Percentiles rank a stretch among this genome's conserved stretches.
phyloP scores from a whole-genome alignment of 2,329 filamentous ascomycete genomes.

The Lasiodiplodia hormozganensis region DNA sequence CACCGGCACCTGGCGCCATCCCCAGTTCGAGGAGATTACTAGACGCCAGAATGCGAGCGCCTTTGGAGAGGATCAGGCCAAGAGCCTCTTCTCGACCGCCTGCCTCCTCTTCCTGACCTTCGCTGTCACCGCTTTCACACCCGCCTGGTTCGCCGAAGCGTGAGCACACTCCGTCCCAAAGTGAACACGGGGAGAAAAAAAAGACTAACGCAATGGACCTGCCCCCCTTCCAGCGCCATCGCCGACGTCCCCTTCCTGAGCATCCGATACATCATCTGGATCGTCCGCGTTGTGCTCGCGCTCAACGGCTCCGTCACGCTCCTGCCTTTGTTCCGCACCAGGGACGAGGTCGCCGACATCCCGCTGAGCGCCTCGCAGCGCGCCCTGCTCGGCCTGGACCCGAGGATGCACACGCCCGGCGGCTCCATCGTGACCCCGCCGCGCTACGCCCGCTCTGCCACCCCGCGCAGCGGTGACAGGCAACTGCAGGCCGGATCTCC shows the following conservation, averaged over 20 bases:
- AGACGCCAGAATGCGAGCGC: constrained; percentile 77
- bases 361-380: constrained; percentile 90
- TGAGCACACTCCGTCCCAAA: constrained; percentile 1
- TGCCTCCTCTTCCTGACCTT: constrained; percentile 60
- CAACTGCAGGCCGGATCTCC: constrained; percentile 53
- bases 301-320: constrained; percentile 74
- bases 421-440: constrained; percentile 83
- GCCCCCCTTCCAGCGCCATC: constrained; percentile 42
- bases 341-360: constrained; percentile 86
- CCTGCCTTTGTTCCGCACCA: constrained; percentile 72
- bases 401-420: constrained; percentile 62
- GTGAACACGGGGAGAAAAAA: not conserved
- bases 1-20: constrained; percentile 88
- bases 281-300: constrained; percentile 61
- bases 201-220: constrained; percentile 39
- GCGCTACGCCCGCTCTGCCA: constrained; percentile 79
- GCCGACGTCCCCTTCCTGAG: constrained; percentile 43
- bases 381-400: constrained; percentile 79
- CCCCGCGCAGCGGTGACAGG: constrained; percentile 59
- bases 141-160: constrained; percentile 1
- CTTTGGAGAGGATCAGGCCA: constrained; percentile 80
- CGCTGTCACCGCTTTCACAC: constrained; percentile 46
- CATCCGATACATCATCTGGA: constrained; percentile 50
- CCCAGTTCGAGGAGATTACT: constrained; percentile 85
- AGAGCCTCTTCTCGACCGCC: constrained; percentile 72